Evolutionary conservation across 139 green algal genomes (phyloP), one percentile per base, ranked within the genome.

Genomic region (Marvania coccoides): DNA sequence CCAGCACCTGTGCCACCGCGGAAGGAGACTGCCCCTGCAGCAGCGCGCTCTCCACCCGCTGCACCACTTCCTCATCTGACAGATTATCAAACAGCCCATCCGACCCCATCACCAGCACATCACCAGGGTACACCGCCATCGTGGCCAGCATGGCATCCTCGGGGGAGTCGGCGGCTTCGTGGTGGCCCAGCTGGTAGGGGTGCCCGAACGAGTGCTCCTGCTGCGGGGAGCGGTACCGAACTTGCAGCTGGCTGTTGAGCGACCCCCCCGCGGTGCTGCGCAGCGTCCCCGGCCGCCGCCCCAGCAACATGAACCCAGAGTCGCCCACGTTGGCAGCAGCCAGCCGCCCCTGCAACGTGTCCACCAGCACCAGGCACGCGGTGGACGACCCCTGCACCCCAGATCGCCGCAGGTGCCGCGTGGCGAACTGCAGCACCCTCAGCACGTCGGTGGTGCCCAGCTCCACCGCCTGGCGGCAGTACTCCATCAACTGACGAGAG

Each of bases 81-180:
- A 97, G 36, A 72, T 97, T 97, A 83, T 97, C 91, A 40, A 87
- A 90, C 48, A 97, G 80, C 2, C 91, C 91, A 54, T 97, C 91
- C 14, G 73, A 82, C 36, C 91, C 91, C 60, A 96, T 76, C 15
- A 97, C 69, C 8, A 97, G 59, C 1, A 95, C 55, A 63, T 97
- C 91, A 2, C 90, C 91, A 1, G 80, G 61, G 46, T 51, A 29
- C 29, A 96, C 63, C 3, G 80, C 73, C 51, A 90, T 58, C 4
- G 76, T 83, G 14, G 76, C 80, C 3, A 95, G 73, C 78, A 95
- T 90, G 19, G 87, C 87, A 42, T 94, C 87, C 23, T 89, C 73
- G 4, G 84, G 63, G 33, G 39, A 47, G 71, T 87, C 73, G 0
- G 79, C 72, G 7, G 61, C 46, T 9, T 74, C 48, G 36, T 82